phyloP scores from a whole-genome alignment of 176 grass and related monocot species.

The Raddia guianensis region DNA sequence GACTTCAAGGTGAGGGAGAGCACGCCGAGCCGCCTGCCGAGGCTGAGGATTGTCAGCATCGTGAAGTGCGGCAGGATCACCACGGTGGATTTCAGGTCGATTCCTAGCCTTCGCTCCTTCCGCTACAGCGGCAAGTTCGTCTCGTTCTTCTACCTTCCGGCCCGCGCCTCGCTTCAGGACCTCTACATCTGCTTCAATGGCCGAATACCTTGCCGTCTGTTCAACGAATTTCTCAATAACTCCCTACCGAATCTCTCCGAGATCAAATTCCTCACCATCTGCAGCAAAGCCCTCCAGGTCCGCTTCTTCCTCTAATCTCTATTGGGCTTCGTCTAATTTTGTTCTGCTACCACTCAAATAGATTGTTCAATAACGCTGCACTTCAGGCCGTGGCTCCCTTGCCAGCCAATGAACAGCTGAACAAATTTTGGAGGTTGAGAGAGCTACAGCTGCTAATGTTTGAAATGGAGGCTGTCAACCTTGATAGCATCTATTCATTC shows the following conservation, averaged over 20 bases:
- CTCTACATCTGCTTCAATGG: slow-evolving; percentile 39
- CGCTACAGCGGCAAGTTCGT: slow-evolving; percentile 39
- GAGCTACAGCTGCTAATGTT: slow-evolving; percentile 67
- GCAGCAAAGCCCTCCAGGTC: slow-evolving; percentile 64
- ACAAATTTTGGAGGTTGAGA: slow-evolving; percentile 47
- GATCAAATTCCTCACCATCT: slow-evolving; percentile 55
- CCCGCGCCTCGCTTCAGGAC: slow-evolving; percentile 22
- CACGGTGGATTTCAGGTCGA: neutral
- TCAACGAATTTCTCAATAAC: neutral
- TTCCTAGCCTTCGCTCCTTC: slow-evolving; percentile 44
- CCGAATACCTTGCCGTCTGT: too few relatives aligned
- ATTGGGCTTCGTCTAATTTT: neutral
- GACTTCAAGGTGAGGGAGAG: neutral
- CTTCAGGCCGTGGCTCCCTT: slow-evolving; percentile 31
- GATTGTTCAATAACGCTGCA: neutral
- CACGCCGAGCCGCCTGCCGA: neutral
- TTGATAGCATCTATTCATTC: slow-evolving; percentile 55
- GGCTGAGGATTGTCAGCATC: slow-evolving; percentile 47
- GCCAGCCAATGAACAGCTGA: slow-evolving; percentile 29
- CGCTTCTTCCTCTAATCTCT: neutral
- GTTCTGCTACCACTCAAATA: neutral
- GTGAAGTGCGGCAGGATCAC: slow-evolving; percentile 37
- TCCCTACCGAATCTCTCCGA: slow-evolving; percentile 1
- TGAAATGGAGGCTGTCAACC: slow-evolving; percentile 50
- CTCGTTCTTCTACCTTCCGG: slow-evolving; percentile 33